A percentile compares a stretch with the other conserved stretches of the same genome.
Conservation (phyloP, 768 basidiomycete species). For the Boletus rex-veris region DNA sequence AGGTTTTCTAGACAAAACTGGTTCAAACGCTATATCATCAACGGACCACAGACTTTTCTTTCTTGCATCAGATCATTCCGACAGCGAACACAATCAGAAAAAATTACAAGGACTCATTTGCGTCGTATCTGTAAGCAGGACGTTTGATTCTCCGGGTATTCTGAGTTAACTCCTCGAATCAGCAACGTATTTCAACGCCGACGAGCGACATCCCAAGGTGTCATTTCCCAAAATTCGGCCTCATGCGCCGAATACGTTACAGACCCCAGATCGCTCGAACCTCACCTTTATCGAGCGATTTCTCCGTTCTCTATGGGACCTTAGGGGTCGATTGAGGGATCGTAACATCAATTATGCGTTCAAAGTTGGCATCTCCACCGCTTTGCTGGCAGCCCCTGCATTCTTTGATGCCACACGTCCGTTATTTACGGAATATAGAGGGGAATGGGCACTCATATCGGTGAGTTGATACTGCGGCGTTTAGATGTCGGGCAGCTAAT, state of each 20-base stretch:
- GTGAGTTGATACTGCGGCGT: slow-evolving; percentile 40
- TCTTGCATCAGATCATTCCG: slow-evolving; percentile 18
- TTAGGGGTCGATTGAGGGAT: slow-evolving; percentile 62
- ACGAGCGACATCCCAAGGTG: slow-evolving; percentile 46
- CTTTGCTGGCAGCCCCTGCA: slow-evolving; percentile 81
- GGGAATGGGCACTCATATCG: slow-evolving; percentile 96
- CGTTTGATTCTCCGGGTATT: neutral
- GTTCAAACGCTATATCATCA: slow-evolving; percentile 38
- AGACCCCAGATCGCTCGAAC: slow-evolving; percentile 63
- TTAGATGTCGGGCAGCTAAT: slow-evolving; percentile 7
- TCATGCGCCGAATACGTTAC: slow-evolving; percentile 83
- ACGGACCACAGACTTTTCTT: slow-evolving; percentile 23
- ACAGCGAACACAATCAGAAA: slow-evolving; percentile 13
- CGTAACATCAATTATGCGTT: slow-evolving; percentile 83
- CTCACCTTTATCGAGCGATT: slow-evolving; percentile 60
- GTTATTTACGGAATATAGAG: slow-evolving; percentile 75
- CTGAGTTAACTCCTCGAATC: slow-evolving; percentile 4
- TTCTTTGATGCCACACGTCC: slow-evolving; percentile 79
- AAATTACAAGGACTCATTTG: slow-evolving; percentile 19
- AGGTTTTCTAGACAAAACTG: slow-evolving; percentile 34
- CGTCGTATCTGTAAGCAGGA: slow-evolving; percentile 42
- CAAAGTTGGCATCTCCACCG: slow-evolving; percentile 82
- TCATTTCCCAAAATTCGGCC: slow-evolving; percentile 79
- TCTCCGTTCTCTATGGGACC: slow-evolving; percentile 68
- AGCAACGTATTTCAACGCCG: slow-evolving; percentile 56